Percentiles rank a stretch among this genome's conserved stretches.
Evolutionary conservation across 192 early-diverging fungal genomes (phyloP).

Genomic region (Backusella morwellensis): DNA sequence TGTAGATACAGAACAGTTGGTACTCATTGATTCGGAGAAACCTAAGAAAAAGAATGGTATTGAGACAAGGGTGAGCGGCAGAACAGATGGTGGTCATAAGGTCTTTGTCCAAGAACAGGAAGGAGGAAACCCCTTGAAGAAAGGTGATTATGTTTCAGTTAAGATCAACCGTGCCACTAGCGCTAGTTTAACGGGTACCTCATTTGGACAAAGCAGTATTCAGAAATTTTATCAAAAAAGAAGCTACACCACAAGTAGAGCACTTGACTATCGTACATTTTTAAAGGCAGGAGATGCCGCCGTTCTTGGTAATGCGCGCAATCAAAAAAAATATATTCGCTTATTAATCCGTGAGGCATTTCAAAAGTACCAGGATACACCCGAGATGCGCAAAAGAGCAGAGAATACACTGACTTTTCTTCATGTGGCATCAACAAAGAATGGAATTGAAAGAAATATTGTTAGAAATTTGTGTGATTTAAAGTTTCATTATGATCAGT

Average conservation of each 20-base stretch:
- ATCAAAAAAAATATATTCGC: not conserved
- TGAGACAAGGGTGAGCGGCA: conserved; percentile 44
- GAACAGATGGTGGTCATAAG: conserved; percentile 69
- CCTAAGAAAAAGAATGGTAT: conserved; percentile 37
- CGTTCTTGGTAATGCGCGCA: not conserved
- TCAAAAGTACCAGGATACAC: not conserved
- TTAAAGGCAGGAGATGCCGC: conserved; percentile 9
- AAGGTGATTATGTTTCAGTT: conserved; percentile 29
- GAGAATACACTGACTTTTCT: conserved; percentile 8
- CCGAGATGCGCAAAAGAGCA: conserved; percentile 3
- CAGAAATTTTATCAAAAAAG: conserved; percentile 10
- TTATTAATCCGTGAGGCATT: conserved; percentile 10
- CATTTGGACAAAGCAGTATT: not conserved
- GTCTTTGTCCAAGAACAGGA: conserved; percentile 51
- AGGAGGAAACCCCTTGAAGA: not conserved
- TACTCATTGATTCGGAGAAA: conserved; percentile 54
- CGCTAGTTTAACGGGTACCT: conserved; percentile 24
- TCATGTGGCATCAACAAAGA: not conserved
- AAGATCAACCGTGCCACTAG: conserved; percentile 22
- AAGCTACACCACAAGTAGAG: not conserved
- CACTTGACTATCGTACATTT: not conserved
- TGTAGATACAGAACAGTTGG: conserved; percentile 47
- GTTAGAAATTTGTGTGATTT: conserved; percentile 12
- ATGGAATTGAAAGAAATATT: conserved; percentile 16
- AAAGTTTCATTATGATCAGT: conserved; percentile 3